Base-by-base conservation (phyloP, 306 rosid species). In the Dryas alaskensis region DNA sequence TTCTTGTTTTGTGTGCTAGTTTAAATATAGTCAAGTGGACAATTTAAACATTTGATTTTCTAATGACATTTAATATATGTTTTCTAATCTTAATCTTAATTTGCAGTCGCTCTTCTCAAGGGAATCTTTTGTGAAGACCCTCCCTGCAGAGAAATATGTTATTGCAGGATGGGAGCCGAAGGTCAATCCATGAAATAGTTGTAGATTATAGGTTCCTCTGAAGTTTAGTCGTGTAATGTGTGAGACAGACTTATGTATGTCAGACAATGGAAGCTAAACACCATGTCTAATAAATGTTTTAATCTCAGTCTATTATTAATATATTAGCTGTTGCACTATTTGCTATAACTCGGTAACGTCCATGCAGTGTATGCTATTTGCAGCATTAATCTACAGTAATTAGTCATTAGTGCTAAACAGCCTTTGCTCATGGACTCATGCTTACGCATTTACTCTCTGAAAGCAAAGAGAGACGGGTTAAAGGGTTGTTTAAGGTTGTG, bases 131-230 rank as follows among this genome's bases (percentile, higher is more conserved):
- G 19, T 74, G 90, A 92, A 86, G 82, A 95, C 97, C 52, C 86
- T 76, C 78, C 55, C 89, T 10, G 77, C 77, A 22, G 72, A 85
- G 66, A 83, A 95, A 44, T 48, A 87, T 60, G 75, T 95, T 3
- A 86, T 92, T 73, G 96, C 99, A 8, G 98, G 98, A 75, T 94
- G 99, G 99, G 85, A 63, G 49, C 88, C 91, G 4, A 95, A 95
- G 83, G 97, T 95, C 61, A 90, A 92, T 82, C 80, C 96, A 60
- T 90, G 90, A 89, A 85, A 67, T 58, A 62, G 74, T 78, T 79
- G 61, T 22, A 76, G 78, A 49, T 22, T 75, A 59, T 79, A 72
- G 74, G 74, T 48, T 52, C 37, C 46, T 64, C 57, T 71, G 65
- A 79, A 53, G 45, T 60, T 49, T 72, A 57, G 63, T 10, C 52